These are phyloP conservation scores for Diospyros kaki DNA, from an alignment of 148 eudicot species.

Conservation along the genomic window DNA sequence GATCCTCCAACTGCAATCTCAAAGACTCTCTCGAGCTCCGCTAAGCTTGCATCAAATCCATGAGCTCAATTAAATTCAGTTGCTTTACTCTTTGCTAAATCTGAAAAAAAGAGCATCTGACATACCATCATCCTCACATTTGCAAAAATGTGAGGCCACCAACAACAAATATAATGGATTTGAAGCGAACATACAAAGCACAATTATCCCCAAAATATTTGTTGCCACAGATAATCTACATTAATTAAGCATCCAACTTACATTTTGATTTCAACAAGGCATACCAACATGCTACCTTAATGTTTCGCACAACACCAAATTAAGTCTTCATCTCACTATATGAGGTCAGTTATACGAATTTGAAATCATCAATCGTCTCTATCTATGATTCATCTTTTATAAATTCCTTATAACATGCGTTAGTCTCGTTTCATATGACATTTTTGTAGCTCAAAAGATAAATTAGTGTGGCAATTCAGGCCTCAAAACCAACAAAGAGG, in stretches of 20 bases:
- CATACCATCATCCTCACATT: background rate
- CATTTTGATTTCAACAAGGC: background rate
- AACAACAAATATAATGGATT: too few species aligned
- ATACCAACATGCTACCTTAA: background rate
- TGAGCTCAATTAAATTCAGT: constrained; percentile 75
- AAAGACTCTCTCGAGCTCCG: constrained; percentile 88
- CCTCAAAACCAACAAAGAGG: background rate
- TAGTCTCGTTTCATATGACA: background rate
- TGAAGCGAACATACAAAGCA: too few species aligned
- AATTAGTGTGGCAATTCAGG: constrained; percentile 1
- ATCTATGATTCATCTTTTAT: too few species aligned
- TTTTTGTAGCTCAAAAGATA: background rate
- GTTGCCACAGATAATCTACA: too few species aligned
- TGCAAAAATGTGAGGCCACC: constrained; percentile 1
- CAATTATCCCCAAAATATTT: too few species aligned
- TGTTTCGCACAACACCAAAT: too few species aligned
- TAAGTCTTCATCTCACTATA: too few species aligned
- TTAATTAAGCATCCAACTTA: background rate
- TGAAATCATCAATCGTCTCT: too few species aligned
- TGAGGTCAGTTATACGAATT: too few species aligned
- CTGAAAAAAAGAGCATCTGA: constrained; percentile 29
- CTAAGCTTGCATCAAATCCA: constrained; percentile 96
- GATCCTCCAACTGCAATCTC: constrained; percentile 84
- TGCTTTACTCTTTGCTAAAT: constrained; percentile 47
- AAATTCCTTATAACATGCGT: too few species aligned